These are phyloP conservation scores for Pseudognaphalium luteoalbum DNA, from an alignment of 129 eudicot species.

Conservation along the genomic window DNA sequence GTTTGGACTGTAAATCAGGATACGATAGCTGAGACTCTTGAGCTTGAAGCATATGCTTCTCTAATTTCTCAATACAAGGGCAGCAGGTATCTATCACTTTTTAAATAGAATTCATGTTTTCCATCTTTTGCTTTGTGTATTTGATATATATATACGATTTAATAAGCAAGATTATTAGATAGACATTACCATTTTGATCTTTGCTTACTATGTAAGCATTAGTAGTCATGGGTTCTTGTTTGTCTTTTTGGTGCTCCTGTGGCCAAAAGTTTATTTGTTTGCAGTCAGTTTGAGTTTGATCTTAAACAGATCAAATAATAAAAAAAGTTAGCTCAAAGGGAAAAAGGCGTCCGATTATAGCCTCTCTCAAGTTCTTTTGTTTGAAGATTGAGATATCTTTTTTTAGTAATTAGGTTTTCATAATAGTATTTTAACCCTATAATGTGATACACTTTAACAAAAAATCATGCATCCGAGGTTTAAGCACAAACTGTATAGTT, in stretches of 20 bases:
- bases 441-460: constrained; percentile 1
- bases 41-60: constrained; percentile 62
- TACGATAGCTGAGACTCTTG: constrained; percentile 58
- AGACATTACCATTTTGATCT: constrained; percentile 15
- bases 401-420: not conserved
- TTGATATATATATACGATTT: not conserved
- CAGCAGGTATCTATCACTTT: constrained; percentile 61
- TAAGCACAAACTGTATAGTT: constrained; percentile 1
- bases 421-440: not conserved
- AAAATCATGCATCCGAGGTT: constrained; percentile 6
- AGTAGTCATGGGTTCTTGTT: not conserved
- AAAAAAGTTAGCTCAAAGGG: not conserved
- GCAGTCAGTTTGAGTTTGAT: not conserved
- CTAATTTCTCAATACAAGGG: constrained; percentile 65
- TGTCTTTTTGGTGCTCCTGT: not conserved
- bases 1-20: constrained; percentile 76
- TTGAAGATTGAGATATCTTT: not conserved
- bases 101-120: not conserved
- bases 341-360: not conserved
- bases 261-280: not conserved
- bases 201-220: constrained; percentile 16
- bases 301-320: not conserved
- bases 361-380: not conserved
- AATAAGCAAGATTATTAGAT: constrained; percentile 10
- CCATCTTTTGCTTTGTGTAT: constrained; percentile 3